Base-by-base conservation (phyloP, 2,329 filamentous ascomycete genomes). In the Hypoxylon sp. region DNA sequence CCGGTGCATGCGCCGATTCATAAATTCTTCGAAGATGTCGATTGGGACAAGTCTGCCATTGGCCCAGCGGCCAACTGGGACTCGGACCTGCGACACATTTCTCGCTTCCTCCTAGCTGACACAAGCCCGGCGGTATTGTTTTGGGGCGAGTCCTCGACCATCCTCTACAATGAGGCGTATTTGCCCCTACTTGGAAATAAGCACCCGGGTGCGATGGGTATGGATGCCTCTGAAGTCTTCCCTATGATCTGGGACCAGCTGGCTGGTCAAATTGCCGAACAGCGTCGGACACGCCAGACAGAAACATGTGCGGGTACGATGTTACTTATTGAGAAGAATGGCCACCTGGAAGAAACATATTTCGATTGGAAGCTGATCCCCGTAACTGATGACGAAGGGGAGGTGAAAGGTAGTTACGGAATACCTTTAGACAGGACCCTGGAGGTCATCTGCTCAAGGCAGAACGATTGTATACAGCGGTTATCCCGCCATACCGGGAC, bases 301-400 rank as follows among this genome's bases (percentile, higher is more conserved):
- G 72, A 69, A 28, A 63, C 60, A 0, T 72, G 65, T 5, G 70
- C 77, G 11, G 73, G 76, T 25, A 74, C 71, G 2, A 74, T 70
- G 50, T 67, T 80, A 14, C 74, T 77, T 9, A 76, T 80, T 45
- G 72, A 78, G 21, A 67, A 76, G 14, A 58, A 80, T 34, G 80
- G 78, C 0, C 78, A 78, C 53, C 58, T 78, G 0, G 79, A 81
- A 56, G 80, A 82, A 60, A 78, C 75, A 0, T 83, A 82, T 61
- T 80, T 81, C 57, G 79, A 80, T n/a, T 82, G 80, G 80, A 82
- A 79, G 19, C 78, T 82, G 21, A 76, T 79, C 6, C 82, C 82
- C 5, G 65, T 83, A 14, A 79, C 80, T 48, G 77, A 78, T 6
- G 76, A 79, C 2, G 79, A 79, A 19, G 76, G 80, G 13, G 76